These are phyloP conservation scores for Debaryomyces psychrophilus DNA, from an alignment of 1,139 yeast genomes.

Conservation along the genomic window DNA sequence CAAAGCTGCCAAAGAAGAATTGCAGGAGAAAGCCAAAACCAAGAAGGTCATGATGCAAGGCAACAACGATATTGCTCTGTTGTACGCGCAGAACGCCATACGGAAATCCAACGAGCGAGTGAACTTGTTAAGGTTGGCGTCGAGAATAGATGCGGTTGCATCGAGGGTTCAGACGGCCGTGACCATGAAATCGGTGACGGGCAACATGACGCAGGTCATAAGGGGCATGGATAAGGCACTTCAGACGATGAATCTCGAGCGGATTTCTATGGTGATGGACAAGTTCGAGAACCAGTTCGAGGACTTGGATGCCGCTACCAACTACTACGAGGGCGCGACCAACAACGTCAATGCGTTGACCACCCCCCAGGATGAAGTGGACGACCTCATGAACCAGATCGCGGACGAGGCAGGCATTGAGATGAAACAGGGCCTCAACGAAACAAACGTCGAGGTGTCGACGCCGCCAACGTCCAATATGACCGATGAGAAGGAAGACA, in stretches of 20 bases:
- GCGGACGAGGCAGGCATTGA: constrained; percentile 99
- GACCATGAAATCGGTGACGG: constrained; percentile 92
- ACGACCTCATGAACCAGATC: constrained; percentile 84
- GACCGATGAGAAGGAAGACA: constrained; percentile 82
- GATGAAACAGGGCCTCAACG: constrained; percentile 76
- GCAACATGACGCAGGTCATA: constrained; percentile 91
- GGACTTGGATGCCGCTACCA: constrained; percentile 90
- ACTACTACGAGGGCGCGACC: constrained; percentile 90
- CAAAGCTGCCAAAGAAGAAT: constrained; percentile 89
- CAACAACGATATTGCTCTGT: constrained; percentile 87
- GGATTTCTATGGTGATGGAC: constrained; percentile 93
- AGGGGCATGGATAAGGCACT: constrained; percentile 96
- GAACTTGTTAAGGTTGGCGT: constrained; percentile 78
- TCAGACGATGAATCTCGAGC: constrained; percentile 93
- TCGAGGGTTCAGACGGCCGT: constrained; percentile 96
- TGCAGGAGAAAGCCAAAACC: constrained; percentile 81
- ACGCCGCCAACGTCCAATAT: constrained; percentile 45
- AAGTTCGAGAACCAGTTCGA: constrained; percentile 96
- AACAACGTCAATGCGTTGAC: constrained; percentile 84
- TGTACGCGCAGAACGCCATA: constrained; percentile 95
- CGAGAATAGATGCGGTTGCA: constrained; percentile 94
- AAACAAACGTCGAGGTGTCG: constrained; percentile 50
- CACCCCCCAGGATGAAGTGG: constrained; percentile 96
- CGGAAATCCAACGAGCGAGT: constrained; percentile 87
- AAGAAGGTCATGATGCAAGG: constrained; percentile 89